Conservation (phyloP, 2,329 filamentous ascomycete species). For the Madurella fahalii region DNA sequence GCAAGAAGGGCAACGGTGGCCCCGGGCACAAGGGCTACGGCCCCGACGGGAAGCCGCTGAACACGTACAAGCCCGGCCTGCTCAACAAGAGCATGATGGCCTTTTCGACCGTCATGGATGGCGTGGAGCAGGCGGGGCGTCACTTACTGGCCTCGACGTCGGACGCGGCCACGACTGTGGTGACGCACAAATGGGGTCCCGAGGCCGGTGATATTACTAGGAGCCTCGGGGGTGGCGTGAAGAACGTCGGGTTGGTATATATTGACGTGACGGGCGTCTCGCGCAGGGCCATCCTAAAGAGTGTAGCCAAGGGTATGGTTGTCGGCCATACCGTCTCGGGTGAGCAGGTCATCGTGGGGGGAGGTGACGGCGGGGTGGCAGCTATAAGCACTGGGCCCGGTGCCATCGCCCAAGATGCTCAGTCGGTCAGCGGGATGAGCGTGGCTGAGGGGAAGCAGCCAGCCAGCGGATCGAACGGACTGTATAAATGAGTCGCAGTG, state of each 20-base stretch:
- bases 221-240: conserved; percentile 77
- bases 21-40: conserved; percentile 53
- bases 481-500: conserved; percentile 8
- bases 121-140: conserved; percentile 81
- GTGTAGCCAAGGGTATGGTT: conserved; percentile 94
- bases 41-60: conserved; percentile 62
- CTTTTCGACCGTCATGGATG: conserved; percentile 90
- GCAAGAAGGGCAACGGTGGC: conserved; percentile 43
- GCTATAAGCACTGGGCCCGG: neutral
- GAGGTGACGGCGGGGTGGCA: conserved; percentile 43
- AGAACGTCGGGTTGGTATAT: conserved; percentile 95
- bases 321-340: conserved; percentile 74
- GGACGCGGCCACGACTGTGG: conserved; percentile 76
- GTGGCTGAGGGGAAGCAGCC: conserved; percentile 23
- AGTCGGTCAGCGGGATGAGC: conserved; percentile 15
- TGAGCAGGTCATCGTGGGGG: conserved; percentile 68
- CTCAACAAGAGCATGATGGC: conserved; percentile 96
- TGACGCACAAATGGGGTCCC: conserved; percentile 81
- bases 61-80: conserved; percentile 79
- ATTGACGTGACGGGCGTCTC: conserved; percentile 95
- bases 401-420: conserved; percentile 14
- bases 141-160: conserved; percentile 71
- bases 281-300: conserved; percentile 83
- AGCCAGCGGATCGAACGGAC: conserved; percentile 15
- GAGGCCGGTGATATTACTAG: conserved; percentile 78